Evolutionary conservation across 2,329 filamentous ascomycete species (phyloP).

Genomic region (Cladobotryum mycophilum): DNA sequence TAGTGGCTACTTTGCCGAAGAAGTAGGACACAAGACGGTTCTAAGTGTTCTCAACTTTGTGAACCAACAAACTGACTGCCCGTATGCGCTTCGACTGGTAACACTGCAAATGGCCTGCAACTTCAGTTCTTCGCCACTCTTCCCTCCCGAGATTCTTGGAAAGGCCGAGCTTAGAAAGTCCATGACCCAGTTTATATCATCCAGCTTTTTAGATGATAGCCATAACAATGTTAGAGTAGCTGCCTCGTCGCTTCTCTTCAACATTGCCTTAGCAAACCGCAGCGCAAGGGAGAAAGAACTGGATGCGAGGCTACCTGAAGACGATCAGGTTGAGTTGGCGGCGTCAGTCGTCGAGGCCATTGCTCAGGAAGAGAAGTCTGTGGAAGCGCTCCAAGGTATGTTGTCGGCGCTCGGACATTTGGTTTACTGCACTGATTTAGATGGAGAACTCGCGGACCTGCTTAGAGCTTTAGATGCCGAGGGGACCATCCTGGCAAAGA

Average conservation of each 20-base stretch:
- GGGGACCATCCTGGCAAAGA: constrained; percentile 55
- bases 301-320: constrained; percentile 55
- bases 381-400: constrained; percentile 70
- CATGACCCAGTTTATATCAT: constrained; percentile 64
- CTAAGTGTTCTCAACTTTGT: constrained; percentile 55
- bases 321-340: constrained; percentile 72
- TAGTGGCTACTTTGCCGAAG: constrained; percentile 76
- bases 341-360: constrained; percentile 75
- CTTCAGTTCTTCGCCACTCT: constrained; percentile 70
- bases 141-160: constrained; percentile 55
- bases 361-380: constrained; percentile 50
- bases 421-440: constrained; percentile 60
- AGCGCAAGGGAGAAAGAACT: constrained; percentile 53
- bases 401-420: constrained; percentile 71
- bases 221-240: constrained; percentile 72
- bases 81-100: constrained; percentile 78
- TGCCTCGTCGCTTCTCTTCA: constrained; percentile 77
- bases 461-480: constrained; percentile 69
- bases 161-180: constrained; percentile 46
- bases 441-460: constrained; percentile 76
- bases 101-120: constrained; percentile 81
- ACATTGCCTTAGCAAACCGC: constrained; percentile 67
- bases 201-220: constrained; percentile 70
- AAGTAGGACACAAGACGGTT: constrained; percentile 59
- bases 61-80: constrained; percentile 50